These are phyloP conservation scores for Cercospora sesami DNA, from an alignment of 2,329 filamentous ascomycete species.

Conservation along the genomic window DNA sequence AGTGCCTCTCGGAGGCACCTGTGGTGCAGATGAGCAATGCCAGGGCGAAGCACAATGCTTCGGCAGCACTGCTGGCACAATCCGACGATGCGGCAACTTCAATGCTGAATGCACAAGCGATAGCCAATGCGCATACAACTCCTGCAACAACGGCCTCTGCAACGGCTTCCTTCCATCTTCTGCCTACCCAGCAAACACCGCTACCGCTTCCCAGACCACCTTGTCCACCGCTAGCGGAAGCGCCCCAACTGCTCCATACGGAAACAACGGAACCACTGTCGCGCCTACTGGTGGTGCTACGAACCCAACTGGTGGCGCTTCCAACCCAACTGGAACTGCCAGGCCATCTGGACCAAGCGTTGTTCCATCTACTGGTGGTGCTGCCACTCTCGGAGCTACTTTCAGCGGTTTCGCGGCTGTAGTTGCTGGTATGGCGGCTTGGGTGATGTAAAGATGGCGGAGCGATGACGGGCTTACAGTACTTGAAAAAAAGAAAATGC, in stretches of 20 bases:
- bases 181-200: constrained; percentile 5
- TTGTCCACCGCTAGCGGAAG: neutral
- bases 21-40: constrained; percentile 26
- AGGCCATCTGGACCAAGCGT: neutral
- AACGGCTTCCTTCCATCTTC: constrained; percentile 25
- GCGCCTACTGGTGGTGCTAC: neutral
- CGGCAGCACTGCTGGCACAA: constrained; percentile 21
- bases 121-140: constrained; percentile 32
- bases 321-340: neutral
- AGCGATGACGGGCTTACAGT: neutral
- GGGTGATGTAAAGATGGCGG: constrained; percentile 5
- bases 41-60: constrained; percentile 27
- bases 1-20: constrained; percentile 27
- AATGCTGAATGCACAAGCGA: too few species aligned
- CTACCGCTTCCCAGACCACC: neutral
- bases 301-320: neutral
- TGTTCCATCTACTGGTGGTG: constrained; percentile 15
- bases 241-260: neutral
- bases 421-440: constrained; percentile 15
- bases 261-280: neutral
- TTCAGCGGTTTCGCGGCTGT: constrained; percentile 16
- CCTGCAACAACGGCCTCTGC: constrained; percentile 32
- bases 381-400: constrained; percentile 6
- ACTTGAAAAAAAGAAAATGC: neutral
- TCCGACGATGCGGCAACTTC: constrained; percentile 31